Conservation (phyloP, 2,329 filamentous ascomycete genomes). For the Hypocreales sp. region DNA sequence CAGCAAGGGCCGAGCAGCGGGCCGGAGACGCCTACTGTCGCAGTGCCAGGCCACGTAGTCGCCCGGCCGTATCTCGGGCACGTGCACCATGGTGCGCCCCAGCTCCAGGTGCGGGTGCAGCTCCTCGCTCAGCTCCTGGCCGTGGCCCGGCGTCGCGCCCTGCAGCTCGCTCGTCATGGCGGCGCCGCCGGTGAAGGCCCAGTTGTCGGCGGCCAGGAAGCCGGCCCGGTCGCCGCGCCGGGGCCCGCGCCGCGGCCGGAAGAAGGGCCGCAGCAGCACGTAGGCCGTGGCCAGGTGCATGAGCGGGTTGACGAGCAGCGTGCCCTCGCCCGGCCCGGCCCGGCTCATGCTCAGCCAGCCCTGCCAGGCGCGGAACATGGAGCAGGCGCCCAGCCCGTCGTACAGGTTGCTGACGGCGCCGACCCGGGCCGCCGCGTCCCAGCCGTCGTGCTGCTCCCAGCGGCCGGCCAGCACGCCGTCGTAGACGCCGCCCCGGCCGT, state of each 20-base stretch:
- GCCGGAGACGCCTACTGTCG: slow-evolving; percentile 41
- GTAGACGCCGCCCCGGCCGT: slow-evolving; percentile 54
- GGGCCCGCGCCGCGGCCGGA: slow-evolving; percentile 43
- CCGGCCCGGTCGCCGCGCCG: slow-evolving; percentile 9
- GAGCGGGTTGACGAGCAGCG: slow-evolving; percentile 68
- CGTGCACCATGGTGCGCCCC: slow-evolving; percentile 49
- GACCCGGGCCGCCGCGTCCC: slow-evolving; percentile 58
- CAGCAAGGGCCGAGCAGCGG: slow-evolving; percentile 3
- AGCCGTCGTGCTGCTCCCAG: slow-evolving; percentile 75
- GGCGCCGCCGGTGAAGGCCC: slow-evolving; percentile 33
- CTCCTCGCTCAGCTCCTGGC: slow-evolving; percentile 52
- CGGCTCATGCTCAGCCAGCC: slow-evolving; percentile 73
- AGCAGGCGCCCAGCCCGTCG: slow-evolving; percentile 65
- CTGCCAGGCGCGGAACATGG: slow-evolving; percentile 78
- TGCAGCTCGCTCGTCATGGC: slow-evolving; percentile 47
- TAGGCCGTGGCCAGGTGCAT: slow-evolving; percentile 65
- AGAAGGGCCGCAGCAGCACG: slow-evolving; percentile 71
- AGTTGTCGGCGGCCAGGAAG: slow-evolving; percentile 39
- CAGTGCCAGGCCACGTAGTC: slow-evolving; percentile 81
- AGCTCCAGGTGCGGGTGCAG: slow-evolving; percentile 61
- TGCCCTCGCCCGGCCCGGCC: slow-evolving; percentile 62
- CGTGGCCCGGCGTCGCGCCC: slow-evolving; percentile 52
- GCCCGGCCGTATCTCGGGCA: slow-evolving; percentile 53
- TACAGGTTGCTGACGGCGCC: slow-evolving; percentile 60
- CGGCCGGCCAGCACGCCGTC: slow-evolving; percentile 53